Evolutionary conservation across 257 asterid genomes (phyloP).

Genomic region (Verbascum thapsus): DNA sequence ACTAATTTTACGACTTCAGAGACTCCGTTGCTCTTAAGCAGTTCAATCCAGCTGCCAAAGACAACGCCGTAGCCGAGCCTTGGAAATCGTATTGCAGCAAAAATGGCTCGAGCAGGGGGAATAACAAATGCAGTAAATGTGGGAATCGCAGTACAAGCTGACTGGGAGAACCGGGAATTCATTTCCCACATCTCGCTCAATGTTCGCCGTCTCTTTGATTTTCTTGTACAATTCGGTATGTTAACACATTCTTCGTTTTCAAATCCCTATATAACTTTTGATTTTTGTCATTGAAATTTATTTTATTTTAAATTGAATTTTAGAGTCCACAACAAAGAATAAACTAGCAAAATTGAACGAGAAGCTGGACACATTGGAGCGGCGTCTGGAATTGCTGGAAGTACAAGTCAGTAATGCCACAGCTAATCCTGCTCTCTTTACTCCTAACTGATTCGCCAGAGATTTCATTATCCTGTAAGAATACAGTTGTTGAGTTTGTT

Average conservation of each 20-base stretch:
- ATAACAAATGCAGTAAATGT: conserved; percentile 88
- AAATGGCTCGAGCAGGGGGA: conserved; percentile 92
- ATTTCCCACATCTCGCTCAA: conserved; percentile 86
- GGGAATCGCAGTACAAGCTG: conserved; percentile 98
- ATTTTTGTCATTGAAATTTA: not conserved
- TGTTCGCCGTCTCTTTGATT: conserved; percentile 87
- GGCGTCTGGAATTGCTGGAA: conserved; percentile 78
- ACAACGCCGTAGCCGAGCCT: conserved; percentile 16
- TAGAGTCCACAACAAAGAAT: conserved; percentile 81
- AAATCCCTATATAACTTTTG: not conserved
- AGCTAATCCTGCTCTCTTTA: conserved; percentile 77
- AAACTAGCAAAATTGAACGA: conserved; percentile 75
- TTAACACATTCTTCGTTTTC: not conserved
- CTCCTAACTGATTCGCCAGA: conserved; percentile 39
- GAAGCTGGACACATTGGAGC: conserved; percentile 81
- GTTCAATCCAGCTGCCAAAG: conserved; percentile 14
- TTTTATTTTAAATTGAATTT: not conserved
- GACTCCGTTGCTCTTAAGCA: not conserved
- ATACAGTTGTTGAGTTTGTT: not conserved
- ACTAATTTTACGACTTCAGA: conserved; percentile 10
- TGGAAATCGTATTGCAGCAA: not conserved
- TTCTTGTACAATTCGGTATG: conserved; percentile 84
- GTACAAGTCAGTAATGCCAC: conserved; percentile 91
- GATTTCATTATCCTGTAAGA: conserved; percentile 23
- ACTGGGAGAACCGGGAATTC: conserved; percentile 96